phyloP scores from a whole-genome alignment of 176 grass and related monocot genomes.

The Areca catechu region DNA sequence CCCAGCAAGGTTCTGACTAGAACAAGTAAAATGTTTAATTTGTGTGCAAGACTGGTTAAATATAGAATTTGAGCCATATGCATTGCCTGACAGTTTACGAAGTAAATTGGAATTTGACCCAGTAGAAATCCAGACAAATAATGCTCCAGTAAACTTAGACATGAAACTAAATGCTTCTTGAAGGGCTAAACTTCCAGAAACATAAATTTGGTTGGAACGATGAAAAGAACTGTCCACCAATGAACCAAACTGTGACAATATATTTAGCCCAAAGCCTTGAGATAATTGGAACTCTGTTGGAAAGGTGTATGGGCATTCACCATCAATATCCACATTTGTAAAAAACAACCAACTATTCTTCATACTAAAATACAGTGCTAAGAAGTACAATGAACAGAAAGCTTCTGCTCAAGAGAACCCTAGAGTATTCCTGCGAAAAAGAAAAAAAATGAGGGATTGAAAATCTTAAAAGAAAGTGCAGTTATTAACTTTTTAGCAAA shows the following conservation, averaged over 20 bases:
- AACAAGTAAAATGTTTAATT: constrained; percentile 35
- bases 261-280: constrained; percentile 39
- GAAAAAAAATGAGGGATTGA: too few species aligned
- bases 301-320: constrained; percentile 32
- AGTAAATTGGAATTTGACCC: constrained; percentile 42
- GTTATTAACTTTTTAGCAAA: too few species aligned
- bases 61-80: constrained; percentile 30
- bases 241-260: constrained; percentile 50
- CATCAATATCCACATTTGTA: constrained; percentile 42
- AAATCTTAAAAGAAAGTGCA: too few species aligned
- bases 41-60: constrained; percentile 21
- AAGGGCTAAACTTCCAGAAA: constrained; percentile 42
- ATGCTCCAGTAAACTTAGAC: constrained; percentile 61
- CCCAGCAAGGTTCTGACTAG: constrained; percentile 44
- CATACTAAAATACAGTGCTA: constrained; percentile 25
- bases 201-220: constrained; percentile 42
- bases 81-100: constrained; percentile 25
- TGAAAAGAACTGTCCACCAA: constrained; percentile 45
- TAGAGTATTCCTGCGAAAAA: too few species aligned
- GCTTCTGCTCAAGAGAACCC: too few species aligned
- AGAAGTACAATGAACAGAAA: too few species aligned
- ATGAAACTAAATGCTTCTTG: constrained; percentile 49
- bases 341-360: constrained; percentile 39
- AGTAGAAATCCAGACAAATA: constrained; percentile 58
- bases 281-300: constrained; percentile 47